Evolutionary conservation across 164 flowering plant species (phyloP).

Genomic region (Vitis amurensis): DNA sequence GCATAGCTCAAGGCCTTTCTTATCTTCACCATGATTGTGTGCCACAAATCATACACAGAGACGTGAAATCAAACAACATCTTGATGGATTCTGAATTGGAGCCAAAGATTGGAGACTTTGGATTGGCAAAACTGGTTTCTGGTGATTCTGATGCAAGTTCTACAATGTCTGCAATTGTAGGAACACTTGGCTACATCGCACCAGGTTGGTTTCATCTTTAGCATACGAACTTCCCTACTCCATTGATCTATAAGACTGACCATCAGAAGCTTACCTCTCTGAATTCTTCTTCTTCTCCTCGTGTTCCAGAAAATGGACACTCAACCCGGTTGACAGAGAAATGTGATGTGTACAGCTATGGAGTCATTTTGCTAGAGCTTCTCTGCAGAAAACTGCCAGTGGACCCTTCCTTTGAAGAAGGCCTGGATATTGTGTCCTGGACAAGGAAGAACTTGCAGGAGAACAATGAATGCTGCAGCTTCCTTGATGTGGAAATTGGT

Average conservation of each 20-base stretch:
- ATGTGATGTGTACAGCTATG: constrained; percentile 14
- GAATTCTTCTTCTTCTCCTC: background rate
- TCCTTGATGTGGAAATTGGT: constrained; percentile 13
- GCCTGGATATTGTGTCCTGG: constrained; percentile 32
- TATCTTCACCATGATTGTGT: constrained; percentile 43
- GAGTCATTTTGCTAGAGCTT: constrained; percentile 36
- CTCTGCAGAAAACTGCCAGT: constrained; percentile 37
- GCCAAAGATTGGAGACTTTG: constrained; percentile 40
- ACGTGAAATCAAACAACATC: constrained; percentile 33
- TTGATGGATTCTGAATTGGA: constrained; percentile 37
- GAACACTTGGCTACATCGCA: constrained; percentile 35
- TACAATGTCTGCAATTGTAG: constrained; percentile 26
- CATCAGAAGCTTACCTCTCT: too few relatives aligned
- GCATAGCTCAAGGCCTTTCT: constrained; percentile 39
- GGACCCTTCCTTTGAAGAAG: constrained; percentile 31
- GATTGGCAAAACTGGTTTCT: constrained; percentile 23
- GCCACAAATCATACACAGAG: constrained; percentile 30
- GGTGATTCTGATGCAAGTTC: constrained; percentile 18
- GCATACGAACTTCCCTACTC: too few relatives aligned
- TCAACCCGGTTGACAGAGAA: constrained; percentile 27
- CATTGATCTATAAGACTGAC: too few relatives aligned
- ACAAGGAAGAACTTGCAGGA: constrained; percentile 18
- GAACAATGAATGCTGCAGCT: constrained; percentile 8
- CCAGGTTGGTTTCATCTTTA: constrained; percentile 21
- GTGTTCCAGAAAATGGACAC: constrained; percentile 28